phyloP scores from a whole-genome alignment of 2,329 filamentous ascomycete genomes.

The Escovopsis sp. region DNA sequence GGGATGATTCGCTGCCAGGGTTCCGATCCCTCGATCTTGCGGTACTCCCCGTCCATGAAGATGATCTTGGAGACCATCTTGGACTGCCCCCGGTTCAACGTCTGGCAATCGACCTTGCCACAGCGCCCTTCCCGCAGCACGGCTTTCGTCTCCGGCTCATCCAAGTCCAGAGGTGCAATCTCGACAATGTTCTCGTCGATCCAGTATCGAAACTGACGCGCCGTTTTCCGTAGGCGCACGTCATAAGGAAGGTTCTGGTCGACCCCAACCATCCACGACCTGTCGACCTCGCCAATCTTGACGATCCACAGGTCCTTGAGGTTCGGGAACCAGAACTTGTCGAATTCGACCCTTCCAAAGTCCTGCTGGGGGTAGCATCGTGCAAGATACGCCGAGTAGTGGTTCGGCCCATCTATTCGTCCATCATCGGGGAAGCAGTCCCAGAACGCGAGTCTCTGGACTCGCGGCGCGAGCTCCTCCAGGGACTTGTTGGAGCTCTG shows the following conservation, averaged over 20 bases:
- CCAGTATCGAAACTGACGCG: constrained; percentile 25
- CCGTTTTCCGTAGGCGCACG: constrained; percentile 16
- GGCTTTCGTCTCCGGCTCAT: constrained; percentile 19
- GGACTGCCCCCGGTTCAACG: constrained; percentile 20
- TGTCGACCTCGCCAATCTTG: constrained; percentile 24
- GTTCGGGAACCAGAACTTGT: constrained; percentile 25
- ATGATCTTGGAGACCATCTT: constrained; percentile 24
- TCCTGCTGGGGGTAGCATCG: constrained; percentile 17
- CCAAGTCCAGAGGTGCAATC: constrained; percentile 20
- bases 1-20: constrained; percentile 20
- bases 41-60: constrained; percentile 22
- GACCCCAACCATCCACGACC: constrained; percentile 21
- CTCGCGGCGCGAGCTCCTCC: constrained; percentile 18
- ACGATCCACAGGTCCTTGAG: constrained; percentile 24
- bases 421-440: constrained; percentile 26
- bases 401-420: constrained; percentile 18
- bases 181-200: constrained; percentile 23
- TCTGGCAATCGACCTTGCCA: constrained; percentile 19
- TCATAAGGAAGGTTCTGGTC: constrained; percentile 17
- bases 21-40: constrained; percentile 10
- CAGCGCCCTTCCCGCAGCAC: constrained; percentile 22
- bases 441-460: constrained; percentile 24
- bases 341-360: constrained; percentile 21
- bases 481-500: constrained; percentile 17
- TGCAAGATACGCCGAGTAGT: constrained; percentile 22